Evolutionary conservation across 1,139 yeast genomes (phyloP).

Genomic region (Saccharomyces pastorianus): DNA sequence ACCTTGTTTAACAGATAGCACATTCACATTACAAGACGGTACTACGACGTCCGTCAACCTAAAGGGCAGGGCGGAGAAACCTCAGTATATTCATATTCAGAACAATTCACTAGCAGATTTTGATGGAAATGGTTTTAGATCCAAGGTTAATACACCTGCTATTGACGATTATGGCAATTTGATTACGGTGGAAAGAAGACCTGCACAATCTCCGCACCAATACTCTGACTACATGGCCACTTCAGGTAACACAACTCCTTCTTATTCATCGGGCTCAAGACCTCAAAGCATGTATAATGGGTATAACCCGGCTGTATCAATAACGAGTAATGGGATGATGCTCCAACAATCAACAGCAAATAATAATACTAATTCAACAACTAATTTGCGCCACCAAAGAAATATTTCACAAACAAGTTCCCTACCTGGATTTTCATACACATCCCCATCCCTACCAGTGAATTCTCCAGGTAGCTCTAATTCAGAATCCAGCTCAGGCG

Average conservation of each 20-base stretch:
- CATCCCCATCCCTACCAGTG: slow-evolving; percentile 9
- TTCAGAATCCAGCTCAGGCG: slow-evolving; percentile 28
- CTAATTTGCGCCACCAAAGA: slow-evolving; percentile 4
- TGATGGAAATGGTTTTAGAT: slow-evolving; percentile 10
- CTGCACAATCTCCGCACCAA: slow-evolving; percentile 7
- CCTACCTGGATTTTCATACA: not conserved
- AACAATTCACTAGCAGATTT: slow-evolving; percentile 11
- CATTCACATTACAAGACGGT: slow-evolving; percentile 3
- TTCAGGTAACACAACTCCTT: not conserved
- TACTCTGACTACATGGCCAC: slow-evolving; percentile 3
- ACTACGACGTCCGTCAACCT: slow-evolving; percentile 4
- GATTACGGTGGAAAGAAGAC: slow-evolving; percentile 23
- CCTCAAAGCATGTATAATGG: slow-evolving; percentile 1
- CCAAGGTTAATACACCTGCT: slow-evolving; percentile 31
- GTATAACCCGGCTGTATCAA: slow-evolving; percentile 2
- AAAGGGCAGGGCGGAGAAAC: slow-evolving; percentile 13
- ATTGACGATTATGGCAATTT: slow-evolving; percentile 33
- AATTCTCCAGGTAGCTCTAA: slow-evolving; percentile 24
- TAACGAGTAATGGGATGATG: slow-evolving; percentile 16
- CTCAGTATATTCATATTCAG: slow-evolving; percentile 25
- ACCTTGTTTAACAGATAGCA: slow-evolving; percentile 4
- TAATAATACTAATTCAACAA: slow-evolving; percentile 5
- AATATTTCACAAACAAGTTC: not conserved
- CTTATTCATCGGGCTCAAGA: slow-evolving; percentile 8
- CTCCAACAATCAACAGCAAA: slow-evolving; percentile 9